Percentiles rank a stretch among this genome's conserved stretches.
Conservation (phyloP, 2,329 filamentous ascomycete species). For the Dendryphion nanum region DNA sequence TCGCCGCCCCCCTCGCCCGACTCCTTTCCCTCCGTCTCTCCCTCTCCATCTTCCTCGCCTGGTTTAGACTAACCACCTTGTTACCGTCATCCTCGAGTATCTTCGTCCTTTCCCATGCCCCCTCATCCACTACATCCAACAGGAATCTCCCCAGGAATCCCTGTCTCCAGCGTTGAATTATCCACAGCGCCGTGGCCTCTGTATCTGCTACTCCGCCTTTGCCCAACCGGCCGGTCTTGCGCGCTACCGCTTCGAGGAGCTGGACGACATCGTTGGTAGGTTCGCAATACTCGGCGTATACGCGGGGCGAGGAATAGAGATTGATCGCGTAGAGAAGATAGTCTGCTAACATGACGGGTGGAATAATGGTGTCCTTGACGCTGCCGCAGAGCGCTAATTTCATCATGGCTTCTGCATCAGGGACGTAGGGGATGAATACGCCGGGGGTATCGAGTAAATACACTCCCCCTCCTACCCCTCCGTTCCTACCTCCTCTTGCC, state of each 20-base stretch:
- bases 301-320: slow-evolving; percentile 46
- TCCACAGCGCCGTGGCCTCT: slow-evolving; percentile 73
- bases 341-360: slow-evolving; percentile 76
- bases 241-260: slow-evolving; percentile 70
- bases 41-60: slow-evolving; percentile 67
- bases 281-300: slow-evolving; percentile 67
- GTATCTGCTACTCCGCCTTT: slow-evolving; percentile 70
- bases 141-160: slow-evolving; percentile 75
- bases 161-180: slow-evolving; percentile 78
- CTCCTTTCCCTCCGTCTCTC: slow-evolving; percentile 41
- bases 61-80: slow-evolving; percentile 58
- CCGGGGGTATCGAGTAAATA: slow-evolving; percentile 92
- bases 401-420: slow-evolving; percentile 83
- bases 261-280: slow-evolving; percentile 84
- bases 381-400: slow-evolving; percentile 90
- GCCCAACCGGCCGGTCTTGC: slow-evolving; percentile 70
- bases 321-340: slow-evolving; percentile 89
- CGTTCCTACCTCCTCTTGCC: slow-evolving; percentile 31
- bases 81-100: slow-evolving; percentile 46
- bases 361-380: slow-evolving; percentile 85
- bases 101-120: slow-evolving; percentile 55
- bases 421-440: slow-evolving; percentile 90
- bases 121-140: slow-evolving; percentile 71
- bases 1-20: slow-evolving; percentile 1
- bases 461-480: slow-evolving; percentile 57